These are phyloP conservation scores for Hymenoscyphus fructigenus DNA, from an alignment of 2,329 filamentous ascomycete genomes.

Conservation along the genomic window DNA sequence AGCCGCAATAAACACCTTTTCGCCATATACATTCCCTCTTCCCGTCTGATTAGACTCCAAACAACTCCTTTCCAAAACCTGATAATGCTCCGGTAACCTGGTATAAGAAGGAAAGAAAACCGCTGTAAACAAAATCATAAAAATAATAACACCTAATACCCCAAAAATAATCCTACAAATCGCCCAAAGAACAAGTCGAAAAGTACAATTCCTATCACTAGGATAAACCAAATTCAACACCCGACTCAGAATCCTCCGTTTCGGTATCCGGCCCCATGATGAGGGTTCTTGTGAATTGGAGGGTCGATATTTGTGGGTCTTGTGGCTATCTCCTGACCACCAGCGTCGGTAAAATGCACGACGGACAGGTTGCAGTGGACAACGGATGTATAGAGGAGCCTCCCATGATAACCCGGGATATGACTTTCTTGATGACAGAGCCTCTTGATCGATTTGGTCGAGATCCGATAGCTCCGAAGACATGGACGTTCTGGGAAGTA, in stretches of 20 bases:
- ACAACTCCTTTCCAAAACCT: conserved; percentile 1
- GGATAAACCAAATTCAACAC: not conserved
- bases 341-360: not conserved
- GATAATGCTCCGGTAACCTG: conserved; percentile 2
- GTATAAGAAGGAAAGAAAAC: conserved; percentile 4
- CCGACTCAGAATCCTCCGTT: not conserved
- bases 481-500: not conserved
- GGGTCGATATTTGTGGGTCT: not conserved
- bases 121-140: conserved; percentile 2
- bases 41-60: not conserved
- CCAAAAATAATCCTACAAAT: not conserved
- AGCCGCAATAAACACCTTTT: conserved; percentile 4
- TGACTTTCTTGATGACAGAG: not conserved
- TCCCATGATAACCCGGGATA: not conserved
- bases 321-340: not conserved
- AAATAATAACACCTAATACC: not conserved
- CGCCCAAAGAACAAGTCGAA: not conserved
- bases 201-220: not conserved
- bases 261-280: not conserved
- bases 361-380: not conserved
- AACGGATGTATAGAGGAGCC: not conserved
- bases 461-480: not conserved
- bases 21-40: not conserved
- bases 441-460: not conserved
- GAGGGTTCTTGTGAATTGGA: not conserved